Base-by-base conservation (phyloP, 2,329 filamentous ascomycete species). In the Colletotrichum paranaense region DNA sequence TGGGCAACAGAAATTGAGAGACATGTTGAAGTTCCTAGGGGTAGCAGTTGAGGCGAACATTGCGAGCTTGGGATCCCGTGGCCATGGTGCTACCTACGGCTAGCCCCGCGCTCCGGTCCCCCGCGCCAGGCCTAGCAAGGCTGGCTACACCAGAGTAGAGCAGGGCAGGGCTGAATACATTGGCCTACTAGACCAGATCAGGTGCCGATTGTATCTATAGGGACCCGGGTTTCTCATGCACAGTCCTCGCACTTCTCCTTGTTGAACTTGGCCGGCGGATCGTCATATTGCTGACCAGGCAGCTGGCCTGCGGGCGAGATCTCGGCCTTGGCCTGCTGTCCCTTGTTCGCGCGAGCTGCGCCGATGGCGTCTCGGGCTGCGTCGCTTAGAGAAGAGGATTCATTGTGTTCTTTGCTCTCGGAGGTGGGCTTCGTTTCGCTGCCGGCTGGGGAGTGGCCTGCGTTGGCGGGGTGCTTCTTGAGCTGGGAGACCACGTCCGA, bases 301-400 rank as follows among this genome's bases (percentile, higher is more conserved):
- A n/a, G 26, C 32, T 67, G 42, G 14, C 42, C 63, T 12, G 55
- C 52, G 56, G 69, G 52, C 14, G 60, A 60, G 16, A 72, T 28
- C 28, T 75, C 60, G 11, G 64, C 32, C 16, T 57, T 68, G 52
- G 35, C 62, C 46, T 72, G 56, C 58, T 75, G 72, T 3, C 74
- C 74, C 58, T 71, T 75, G 55, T 75, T 75, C 32, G 68, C 72
- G 57, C 62, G 66, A 1, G 74, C 74, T 26, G 68, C 58, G 14
- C 55, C 53, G n/a, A 75, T 66, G 38, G 72, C 63, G 14, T 53
- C 72, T 6, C 32, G 53, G 5, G 72, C 71, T 12, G 24, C 72
- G 22, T 75, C 74, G 56, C 59, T 52, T 12, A 75, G 26, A 6
- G 59, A 9, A 16, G 38, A 58, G 9, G 59, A 9, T 26, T 14